phyloP scores from a whole-genome alignment of 2,329 filamentous ascomycete genomes.

The Daldinia eschscholtzii region DNA sequence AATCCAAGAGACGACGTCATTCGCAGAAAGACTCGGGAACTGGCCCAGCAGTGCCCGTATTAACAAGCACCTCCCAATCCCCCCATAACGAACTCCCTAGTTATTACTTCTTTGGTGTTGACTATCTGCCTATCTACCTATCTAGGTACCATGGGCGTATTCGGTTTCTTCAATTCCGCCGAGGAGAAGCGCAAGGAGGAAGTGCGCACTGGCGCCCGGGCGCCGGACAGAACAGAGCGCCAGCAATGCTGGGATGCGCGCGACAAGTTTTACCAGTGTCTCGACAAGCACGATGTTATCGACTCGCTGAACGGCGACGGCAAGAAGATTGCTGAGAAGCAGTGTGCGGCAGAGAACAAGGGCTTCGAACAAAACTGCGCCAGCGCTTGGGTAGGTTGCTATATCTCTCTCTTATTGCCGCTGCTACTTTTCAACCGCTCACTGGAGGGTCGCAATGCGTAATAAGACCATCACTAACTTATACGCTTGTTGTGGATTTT shows the following conservation, averaged over 20 bases:
- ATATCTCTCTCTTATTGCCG: not conserved
- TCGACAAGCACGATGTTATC: constrained; percentile 84
- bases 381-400: constrained; percentile 81
- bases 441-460: not conserved
- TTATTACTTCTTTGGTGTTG: not conserved
- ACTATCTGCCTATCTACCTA: not conserved
- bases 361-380: constrained; percentile 89
- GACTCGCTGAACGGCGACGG: constrained; percentile 73
- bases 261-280: constrained; percentile 88
- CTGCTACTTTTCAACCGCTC: not conserved
- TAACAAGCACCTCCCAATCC: not conserved
- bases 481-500: constrained; percentile 6
- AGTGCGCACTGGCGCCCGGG: constrained; percentile 71
- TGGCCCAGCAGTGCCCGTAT: not conserved
- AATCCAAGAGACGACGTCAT: constrained; percentile 19
- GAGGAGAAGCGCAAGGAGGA: constrained; percentile 64
- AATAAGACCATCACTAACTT: constrained; percentile 5
- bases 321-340: constrained; percentile 65
- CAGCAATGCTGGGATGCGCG: constrained; percentile 89
- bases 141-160: constrained; percentile 61
- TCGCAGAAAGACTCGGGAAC: not conserved
- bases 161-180: constrained; percentile 58
- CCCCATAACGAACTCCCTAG: not conserved
- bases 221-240: constrained; percentile 87
- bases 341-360: constrained; percentile 70